Evolutionary conservation across 2,329 filamentous ascomycete genomes (phyloP).

Genomic region (Pseudocercospora ulei): DNA sequence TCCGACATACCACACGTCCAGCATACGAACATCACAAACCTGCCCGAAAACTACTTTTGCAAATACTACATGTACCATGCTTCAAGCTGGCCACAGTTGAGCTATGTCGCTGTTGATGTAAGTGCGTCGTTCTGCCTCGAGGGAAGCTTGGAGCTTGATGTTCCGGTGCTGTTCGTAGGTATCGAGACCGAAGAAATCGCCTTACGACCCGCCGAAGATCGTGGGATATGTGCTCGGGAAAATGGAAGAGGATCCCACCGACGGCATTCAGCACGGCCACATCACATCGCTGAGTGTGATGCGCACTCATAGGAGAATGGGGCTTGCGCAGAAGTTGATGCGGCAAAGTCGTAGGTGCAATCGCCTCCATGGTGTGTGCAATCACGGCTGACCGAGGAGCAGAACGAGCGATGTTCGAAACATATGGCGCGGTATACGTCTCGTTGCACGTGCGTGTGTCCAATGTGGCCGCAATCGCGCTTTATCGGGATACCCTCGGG

Average conservation of each 20-base stretch:
- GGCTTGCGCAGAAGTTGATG: slow-evolving; percentile 96
- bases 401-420: slow-evolving; percentile 96
- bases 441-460: slow-evolving; percentile 91
- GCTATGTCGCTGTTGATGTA: slow-evolving; percentile 85
- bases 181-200: slow-evolving; percentile 63
- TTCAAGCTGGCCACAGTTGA: slow-evolving; percentile 93
- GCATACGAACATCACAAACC: slow-evolving; percentile 96
- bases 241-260: slow-evolving; percentile 95
- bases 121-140: slow-evolving; percentile 23
- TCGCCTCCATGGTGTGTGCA: too few relatives aligned
- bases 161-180: slow-evolving; percentile 39
- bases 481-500: slow-evolving; percentile 85
- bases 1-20: slow-evolving; percentile 86
- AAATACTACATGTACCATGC: slow-evolving; percentile 99
- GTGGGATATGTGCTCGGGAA: slow-evolving; percentile 99
- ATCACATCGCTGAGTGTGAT: slow-evolving; percentile 94
- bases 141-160: not conserved
- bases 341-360: slow-evolving; percentile 70
- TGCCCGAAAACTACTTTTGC: slow-evolving; percentile 99
- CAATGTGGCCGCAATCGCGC: slow-evolving; percentile 79
- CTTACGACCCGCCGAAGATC: slow-evolving; percentile 89
- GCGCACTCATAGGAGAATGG: slow-evolving; percentile 82
- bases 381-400: slow-evolving; percentile 14
- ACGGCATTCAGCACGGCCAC: slow-evolving; percentile 87
- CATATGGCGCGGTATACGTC: slow-evolving; percentile 82